Conservation (phyloP, 2,329 filamentous ascomycete genomes). For the Arachnopeziza araneosa region DNA sequence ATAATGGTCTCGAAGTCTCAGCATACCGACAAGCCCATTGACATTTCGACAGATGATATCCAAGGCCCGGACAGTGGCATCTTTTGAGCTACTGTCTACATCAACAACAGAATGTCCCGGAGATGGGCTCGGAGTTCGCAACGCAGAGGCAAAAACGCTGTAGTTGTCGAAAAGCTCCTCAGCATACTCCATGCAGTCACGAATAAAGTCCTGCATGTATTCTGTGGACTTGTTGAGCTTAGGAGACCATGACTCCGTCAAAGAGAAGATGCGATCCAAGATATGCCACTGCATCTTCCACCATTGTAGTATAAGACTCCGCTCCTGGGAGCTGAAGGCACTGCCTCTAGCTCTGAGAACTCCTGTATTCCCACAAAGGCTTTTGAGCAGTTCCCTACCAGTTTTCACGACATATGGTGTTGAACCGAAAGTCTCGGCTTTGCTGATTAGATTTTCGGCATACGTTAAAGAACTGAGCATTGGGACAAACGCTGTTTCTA, state of each 20-base stretch:
- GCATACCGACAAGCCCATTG: slow-evolving; percentile 74
- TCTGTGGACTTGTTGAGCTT: slow-evolving; percentile 45
- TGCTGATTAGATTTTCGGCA: slow-evolving; percentile 39
- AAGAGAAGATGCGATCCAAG: slow-evolving; percentile 73
- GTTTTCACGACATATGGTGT: slow-evolving; percentile 53
- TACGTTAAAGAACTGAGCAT: slow-evolving; percentile 41
- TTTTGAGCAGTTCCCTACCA: slow-evolving; percentile 50
- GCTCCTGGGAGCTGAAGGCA: slow-evolving; percentile 19
- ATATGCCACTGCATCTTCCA: slow-evolving; percentile 83
- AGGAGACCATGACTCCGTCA: slow-evolving; percentile 77
- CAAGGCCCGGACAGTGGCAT: slow-evolving; percentile 49
- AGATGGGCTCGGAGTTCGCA: slow-evolving; percentile 36
- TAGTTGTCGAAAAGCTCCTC: slow-evolving; percentile 81
- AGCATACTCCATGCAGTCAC: slow-evolving; percentile 91
- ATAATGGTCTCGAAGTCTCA: slow-evolving; percentile 82
- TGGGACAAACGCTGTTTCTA: slow-evolving; percentile 40
- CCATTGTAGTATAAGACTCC: slow-evolving; percentile 54
- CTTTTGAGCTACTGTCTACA: slow-evolving; percentile 28
- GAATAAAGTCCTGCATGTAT: slow-evolving; percentile 86
- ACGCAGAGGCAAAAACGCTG: slow-evolving; percentile 60
- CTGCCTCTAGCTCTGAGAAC: slow-evolving; percentile 32
- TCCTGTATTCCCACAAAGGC: slow-evolving; percentile 52
- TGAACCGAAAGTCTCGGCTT: slow-evolving; percentile 47
- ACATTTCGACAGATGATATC: slow-evolving; percentile 60
- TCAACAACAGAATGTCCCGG: slow-evolving; percentile 23